Base-by-base conservation (phyloP, 768 basidiomycete genomes). In the Podaxis sp. region DNA sequence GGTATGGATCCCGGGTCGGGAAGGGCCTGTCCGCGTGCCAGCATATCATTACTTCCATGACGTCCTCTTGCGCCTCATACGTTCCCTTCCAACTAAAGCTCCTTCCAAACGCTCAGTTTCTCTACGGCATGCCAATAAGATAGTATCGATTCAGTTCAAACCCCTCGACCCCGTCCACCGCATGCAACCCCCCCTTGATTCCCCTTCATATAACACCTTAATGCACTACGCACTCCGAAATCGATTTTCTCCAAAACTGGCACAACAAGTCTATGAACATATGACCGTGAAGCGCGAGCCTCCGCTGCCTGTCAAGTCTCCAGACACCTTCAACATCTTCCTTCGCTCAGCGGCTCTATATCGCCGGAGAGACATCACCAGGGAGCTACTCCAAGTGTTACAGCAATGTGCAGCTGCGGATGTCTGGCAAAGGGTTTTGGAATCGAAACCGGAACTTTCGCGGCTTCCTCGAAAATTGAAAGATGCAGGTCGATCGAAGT, bases 141-240 rank as follows among this genome's bases (percentile, higher is more conserved):
- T 28, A 38, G 6, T 36, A 9, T 57, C 61, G 10, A 28, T 63
- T 27, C 56, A 53, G 21, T 60, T 59, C 59, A 36, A 21, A n/a
- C 38, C 25, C 28, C 9, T 46, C 14, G 14, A 28, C n/a, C n/a
- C 59, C n/a, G 16, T 58, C 37, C 14, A 35, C 53, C 40, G 40
- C 50, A 7, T 57, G 21, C 65, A 62, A 44, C 68, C 68, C 4
- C 67, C 66, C 16, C 62, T 70, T 9, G 64, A 61, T 60, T 50
- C 65, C 25, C 59, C 68, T 9, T 63, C 67, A 9, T 88, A 85
- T 70, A 88, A 90, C 68, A 66, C 83, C 0, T 79, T 93, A 27
- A 65, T 92, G 3, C 79, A 88, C 62, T 91, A 90, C 69, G 75
- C 85, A 3, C 76, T 93, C 37, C 81, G 82, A 6, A 79, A 88